These are phyloP conservation scores for Malassezia restricta DNA, from an alignment of 1,284 basidiomycete genomes.

Conservation along the genomic window DNA sequence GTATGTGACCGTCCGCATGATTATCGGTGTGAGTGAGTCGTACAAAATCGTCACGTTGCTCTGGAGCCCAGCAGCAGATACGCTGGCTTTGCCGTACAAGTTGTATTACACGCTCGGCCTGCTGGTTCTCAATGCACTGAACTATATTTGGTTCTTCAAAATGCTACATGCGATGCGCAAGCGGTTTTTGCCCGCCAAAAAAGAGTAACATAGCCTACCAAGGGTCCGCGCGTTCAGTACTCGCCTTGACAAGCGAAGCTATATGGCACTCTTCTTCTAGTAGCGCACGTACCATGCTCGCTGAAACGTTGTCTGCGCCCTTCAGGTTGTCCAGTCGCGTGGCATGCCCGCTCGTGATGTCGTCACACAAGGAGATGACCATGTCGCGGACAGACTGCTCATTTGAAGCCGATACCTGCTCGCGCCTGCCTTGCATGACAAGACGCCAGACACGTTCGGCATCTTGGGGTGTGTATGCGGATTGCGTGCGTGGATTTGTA, in stretches of 20 bases:
- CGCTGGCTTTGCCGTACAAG: conserved; percentile 16
- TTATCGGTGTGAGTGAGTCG: conserved; percentile 38
- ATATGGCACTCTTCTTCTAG: conserved; percentile 21
- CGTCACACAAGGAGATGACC: background rate
- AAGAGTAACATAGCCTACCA: conserved; percentile 18
- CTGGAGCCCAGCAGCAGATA: background rate
- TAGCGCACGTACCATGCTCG: conserved; percentile 19
- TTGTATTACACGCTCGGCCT: conserved; percentile 33
- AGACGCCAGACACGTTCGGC: conserved; percentile 21
- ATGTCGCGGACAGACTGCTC: conserved; percentile 1
- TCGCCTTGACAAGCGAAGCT: conserved; percentile 13
- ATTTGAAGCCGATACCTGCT: background rate
- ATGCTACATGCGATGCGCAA: conserved; percentile 45
- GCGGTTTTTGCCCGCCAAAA: conserved; percentile 22
- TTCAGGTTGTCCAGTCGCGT: background rate
- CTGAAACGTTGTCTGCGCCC: background rate
- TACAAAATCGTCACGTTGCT: conserved; percentile 13
- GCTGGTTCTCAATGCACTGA: conserved; percentile 33
- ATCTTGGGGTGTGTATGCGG: conserved; percentile 11
- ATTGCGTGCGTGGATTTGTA: background rate
- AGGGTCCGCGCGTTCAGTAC: conserved; percentile 14
- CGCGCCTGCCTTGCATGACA: conserved; percentile 5
- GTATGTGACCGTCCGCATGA: conserved; percentile 43
- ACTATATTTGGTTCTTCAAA: conserved; percentile 47
- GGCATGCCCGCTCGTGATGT: background rate